A percentile compares a stretch with the other conserved stretches of the same genome.
Evolutionary conservation across 1,139 yeast genomes (phyloP).

Genomic region (Geotrichum cucujoidarum): DNA sequence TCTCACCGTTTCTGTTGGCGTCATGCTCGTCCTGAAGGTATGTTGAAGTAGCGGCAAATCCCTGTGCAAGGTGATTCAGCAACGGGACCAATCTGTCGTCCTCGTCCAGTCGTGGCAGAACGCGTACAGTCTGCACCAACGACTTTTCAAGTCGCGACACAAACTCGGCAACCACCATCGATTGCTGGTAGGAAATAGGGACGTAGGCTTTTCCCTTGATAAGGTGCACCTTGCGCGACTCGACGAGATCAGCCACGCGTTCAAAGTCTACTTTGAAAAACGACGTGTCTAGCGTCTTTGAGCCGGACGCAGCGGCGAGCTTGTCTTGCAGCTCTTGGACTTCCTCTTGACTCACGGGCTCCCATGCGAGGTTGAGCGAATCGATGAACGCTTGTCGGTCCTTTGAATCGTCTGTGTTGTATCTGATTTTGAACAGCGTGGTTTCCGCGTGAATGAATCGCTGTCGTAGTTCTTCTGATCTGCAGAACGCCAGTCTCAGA

Average conservation of each 20-base stretch:
- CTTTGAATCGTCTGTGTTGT: constrained; percentile 53
- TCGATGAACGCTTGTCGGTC: constrained; percentile 71
- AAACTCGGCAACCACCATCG: constrained; percentile 63
- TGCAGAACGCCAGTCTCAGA: constrained; percentile 80
- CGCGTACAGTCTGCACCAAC: constrained; percentile 65
- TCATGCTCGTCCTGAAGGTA: constrained; percentile 20
- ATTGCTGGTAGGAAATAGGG: constrained; percentile 75
- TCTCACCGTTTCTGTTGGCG: constrained; percentile 37
- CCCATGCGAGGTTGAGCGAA: constrained; percentile 56
- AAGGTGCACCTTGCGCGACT: constrained; percentile 62
- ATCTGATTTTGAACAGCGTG: constrained; percentile 67
- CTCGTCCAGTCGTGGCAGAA: constrained; percentile 81
- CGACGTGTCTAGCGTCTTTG: constrained; percentile 29
- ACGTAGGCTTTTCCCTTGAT: constrained; percentile 73
- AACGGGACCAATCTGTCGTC: constrained; percentile 86
- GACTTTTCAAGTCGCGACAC: constrained; percentile 49
- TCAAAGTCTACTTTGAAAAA: constrained; percentile 80
- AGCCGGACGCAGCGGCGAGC: constrained; percentile 48
- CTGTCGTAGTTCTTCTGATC: constrained; percentile 73
- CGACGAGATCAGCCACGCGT: constrained; percentile 69
- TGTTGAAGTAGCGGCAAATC: constrained; percentile 43
- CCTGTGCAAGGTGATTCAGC: constrained; percentile 68
- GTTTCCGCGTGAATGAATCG: constrained; percentile 77
- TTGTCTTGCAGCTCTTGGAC: constrained; percentile 47
- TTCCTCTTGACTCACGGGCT: constrained; percentile 60